Percentiles rank a stretch among this genome's conserved stretches.
These are phyloP conservation scores for Epichloe uncinata DNA, from an alignment of 2,329 filamentous ascomycete genomes.

Conservation along the genomic window DNA sequence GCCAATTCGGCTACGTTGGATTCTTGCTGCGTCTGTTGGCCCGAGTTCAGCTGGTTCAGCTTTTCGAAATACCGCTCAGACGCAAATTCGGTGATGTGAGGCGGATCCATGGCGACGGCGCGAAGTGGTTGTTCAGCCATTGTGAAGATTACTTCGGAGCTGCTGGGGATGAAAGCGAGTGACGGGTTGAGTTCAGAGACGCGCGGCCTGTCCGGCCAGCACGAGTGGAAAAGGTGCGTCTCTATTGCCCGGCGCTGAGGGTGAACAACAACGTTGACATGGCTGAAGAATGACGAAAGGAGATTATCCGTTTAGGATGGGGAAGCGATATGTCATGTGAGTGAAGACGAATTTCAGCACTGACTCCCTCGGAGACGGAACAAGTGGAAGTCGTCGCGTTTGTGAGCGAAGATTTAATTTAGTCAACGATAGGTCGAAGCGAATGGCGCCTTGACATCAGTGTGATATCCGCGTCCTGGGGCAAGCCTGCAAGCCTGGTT, in stretches of 20 bases:
- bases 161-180: constrained; percentile 10
- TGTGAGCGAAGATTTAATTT: not conserved
- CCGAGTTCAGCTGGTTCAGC: constrained; percentile 38
- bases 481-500: not conserved
- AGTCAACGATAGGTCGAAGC: not conserved
- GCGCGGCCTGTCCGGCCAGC: constrained; percentile 16
- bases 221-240: constrained; percentile 15
- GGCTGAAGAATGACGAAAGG: constrained; percentile 8
- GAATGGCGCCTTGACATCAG: not conserved
- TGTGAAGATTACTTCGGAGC: constrained; percentile 6
- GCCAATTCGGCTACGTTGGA: constrained; percentile 10
- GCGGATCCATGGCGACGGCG: constrained; percentile 40
- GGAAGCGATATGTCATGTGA: not conserved
- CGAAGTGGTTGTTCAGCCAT: constrained; percentile 21
- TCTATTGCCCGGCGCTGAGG: constrained; percentile 17
- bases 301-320: too few relatives aligned
- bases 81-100: constrained; percentile 52
- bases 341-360: not conserved
- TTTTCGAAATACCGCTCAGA: constrained; percentile 52
- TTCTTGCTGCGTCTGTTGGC: constrained; percentile 28
- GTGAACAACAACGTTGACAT: constrained; percentile 16
- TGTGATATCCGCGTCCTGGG: not conserved
- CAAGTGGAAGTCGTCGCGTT: not conserved
- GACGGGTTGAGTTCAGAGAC: constrained; percentile 7
- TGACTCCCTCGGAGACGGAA: too few relatives aligned